Percentiles rank a stretch among this genome's conserved stretches.
Evolutionary conservation across 2,329 filamentous ascomycete species (phyloP).

Genomic region (Ceratocystis ficicola): DNA sequence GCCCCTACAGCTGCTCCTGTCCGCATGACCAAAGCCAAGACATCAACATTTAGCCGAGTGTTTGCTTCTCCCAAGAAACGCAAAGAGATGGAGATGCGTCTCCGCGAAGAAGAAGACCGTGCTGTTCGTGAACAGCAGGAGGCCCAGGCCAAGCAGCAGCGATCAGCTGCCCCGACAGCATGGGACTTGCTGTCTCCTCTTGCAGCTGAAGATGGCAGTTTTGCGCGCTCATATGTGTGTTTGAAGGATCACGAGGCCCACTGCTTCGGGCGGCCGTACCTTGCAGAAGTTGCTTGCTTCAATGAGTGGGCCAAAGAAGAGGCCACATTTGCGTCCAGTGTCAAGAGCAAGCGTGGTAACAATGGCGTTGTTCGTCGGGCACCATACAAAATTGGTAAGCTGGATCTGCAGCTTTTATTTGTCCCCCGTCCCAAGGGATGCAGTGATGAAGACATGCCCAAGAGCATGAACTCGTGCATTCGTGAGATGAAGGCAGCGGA

Average conservation of each 20-base stretch:
- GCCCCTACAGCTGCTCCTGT: constrained; percentile 46
- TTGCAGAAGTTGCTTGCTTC: constrained; percentile 85
- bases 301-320: constrained; percentile 97
- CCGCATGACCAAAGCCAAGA: constrained; percentile 49
- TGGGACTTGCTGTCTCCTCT: constrained; percentile 82
- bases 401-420: constrained; percentile 87
- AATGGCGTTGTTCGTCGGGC: constrained; percentile 63
- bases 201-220: constrained; percentile 83
- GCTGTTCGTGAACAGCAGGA: constrained; percentile 50
- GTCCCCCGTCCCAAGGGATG: constrained; percentile 81
- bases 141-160: constrained; percentile 52
- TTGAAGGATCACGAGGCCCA: constrained; percentile 82
- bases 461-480: constrained; percentile 96
- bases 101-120: constrained; percentile 71
- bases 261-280: constrained; percentile 78
- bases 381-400: constrained; percentile 92
- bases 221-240: constrained; percentile 85
- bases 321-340: constrained; percentile 62
- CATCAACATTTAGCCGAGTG: constrained; percentile 80
- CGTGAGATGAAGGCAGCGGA: constrained; percentile 87
- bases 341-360: constrained; percentile 82
- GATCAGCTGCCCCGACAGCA: constrained; percentile 53
- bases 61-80: constrained; percentile 94
- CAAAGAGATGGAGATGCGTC: constrained; percentile 78
- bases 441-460: constrained; percentile 92